Base-by-base conservation (phyloP, 306 rosid species). In the Cucumis melo region DNA sequence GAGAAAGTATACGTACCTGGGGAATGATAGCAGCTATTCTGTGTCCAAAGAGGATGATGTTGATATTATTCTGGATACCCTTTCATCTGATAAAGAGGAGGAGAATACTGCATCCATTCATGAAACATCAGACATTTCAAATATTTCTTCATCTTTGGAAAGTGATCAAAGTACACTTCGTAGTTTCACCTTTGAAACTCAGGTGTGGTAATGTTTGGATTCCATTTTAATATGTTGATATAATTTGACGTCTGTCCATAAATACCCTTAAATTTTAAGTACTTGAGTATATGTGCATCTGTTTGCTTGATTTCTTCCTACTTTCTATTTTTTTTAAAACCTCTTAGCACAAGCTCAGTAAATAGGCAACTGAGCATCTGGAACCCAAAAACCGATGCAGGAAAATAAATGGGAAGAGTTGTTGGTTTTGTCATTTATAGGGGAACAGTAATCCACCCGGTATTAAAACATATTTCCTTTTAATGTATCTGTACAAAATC, bases 101-200 rank as follows among this genome's bases (percentile, higher is more conserved):
- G 64, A 86, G 84, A 82, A 79, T 79, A 34, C 75, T 34, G 87
- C 88, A 65, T 55, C 66, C 80, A 44, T 55, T 71, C 81, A 82
- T 58, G 87, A 87, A 79, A 84, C 82, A 8, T 80, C 88, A 34
- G 88, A 81, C 58, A 19, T 78, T 75, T 74, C 85, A 36, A 76
- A 41, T 67, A n/a, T 70, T 16, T 82, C 80, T 41, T 72, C 74
- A 16, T 39, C 81, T 84, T 80, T 84, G 73, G 81, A 87, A 81
- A 72, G 83, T 65, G 89, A 82, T 78, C 83, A 83, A 82, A 81
- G 85, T 79, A 80, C 13, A 78, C 76, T 84, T 66, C 93, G 82
- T 38, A 94, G 97, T 87, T 92, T 94, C 92, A 86, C 95, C 57
- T 90, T 94, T 81, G 99, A 94, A 86, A 89, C 96, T 62, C 99